Evolutionary conservation across 345 rosid species (phyloP).

Genomic region (Hibiscus mutabilis): DNA sequence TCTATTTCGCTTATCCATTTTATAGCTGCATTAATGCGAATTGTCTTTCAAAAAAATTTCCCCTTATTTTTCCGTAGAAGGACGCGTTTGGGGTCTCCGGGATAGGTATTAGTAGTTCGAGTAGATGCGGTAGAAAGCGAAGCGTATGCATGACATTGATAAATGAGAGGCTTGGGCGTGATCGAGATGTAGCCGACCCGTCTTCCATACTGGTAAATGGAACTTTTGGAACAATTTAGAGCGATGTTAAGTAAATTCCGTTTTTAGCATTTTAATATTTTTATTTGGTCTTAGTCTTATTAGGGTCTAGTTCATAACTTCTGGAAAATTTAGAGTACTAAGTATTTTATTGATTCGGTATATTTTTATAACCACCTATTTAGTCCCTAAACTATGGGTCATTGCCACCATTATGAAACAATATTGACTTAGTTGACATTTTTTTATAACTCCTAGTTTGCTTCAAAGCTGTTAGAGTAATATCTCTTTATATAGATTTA

Average conservation of each 20-base stretch:
- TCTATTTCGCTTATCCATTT: neutral
- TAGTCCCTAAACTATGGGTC: too few relatives aligned
- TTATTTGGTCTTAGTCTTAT: neutral
- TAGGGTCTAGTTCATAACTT: neutral
- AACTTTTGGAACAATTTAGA: too few relatives aligned
- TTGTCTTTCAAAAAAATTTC: neutral
- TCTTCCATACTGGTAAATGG: conserved; percentile 49
- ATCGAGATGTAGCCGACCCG: conserved; percentile 36
- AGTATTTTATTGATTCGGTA: neutral
- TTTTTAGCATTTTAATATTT: neutral
- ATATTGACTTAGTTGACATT: too few relatives aligned
- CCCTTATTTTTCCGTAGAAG: conserved; percentile 24
- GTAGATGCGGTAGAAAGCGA: conserved; percentile 16
- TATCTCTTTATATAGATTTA: neutral
- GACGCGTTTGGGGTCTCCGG: conserved; percentile 25
- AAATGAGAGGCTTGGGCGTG: conserved; percentile 50
- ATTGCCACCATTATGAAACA: too few relatives aligned
- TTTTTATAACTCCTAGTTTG: neutral
- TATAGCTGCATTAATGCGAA: neutral
- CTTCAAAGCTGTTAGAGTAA: neutral
- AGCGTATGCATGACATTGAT: conserved; percentile 53
- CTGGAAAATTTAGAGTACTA: neutral
- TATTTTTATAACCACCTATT: neutral
- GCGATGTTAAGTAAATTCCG: neutral
- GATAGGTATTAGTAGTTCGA: conserved; percentile 22